Percentiles rank a stretch among this genome's conserved stretches.
Conservation (phyloP, 2,329 filamentous ascomycete species). For the Fusarium camptoceras region DNA sequence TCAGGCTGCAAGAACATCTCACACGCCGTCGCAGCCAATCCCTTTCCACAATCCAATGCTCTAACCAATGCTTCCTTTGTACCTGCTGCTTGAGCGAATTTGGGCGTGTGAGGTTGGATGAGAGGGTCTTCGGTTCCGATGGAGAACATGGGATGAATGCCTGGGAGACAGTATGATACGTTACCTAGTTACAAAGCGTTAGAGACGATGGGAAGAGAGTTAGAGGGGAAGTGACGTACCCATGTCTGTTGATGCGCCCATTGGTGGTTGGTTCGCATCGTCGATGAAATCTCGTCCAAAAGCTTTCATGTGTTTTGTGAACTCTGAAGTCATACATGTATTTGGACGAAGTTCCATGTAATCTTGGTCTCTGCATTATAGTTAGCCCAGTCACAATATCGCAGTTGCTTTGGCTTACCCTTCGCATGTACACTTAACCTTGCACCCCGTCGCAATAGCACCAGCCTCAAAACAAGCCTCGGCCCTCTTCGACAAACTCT, state of each 20-base stretch:
- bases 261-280: conserved; percentile 24
- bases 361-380: conserved; percentile 24
- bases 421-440: conserved; percentile 52
- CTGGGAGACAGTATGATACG: conserved; percentile 36
- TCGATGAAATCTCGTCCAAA: conserved; percentile 30
- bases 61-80: conserved; percentile 31
- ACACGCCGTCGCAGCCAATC: conserved; percentile 38
- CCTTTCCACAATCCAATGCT: conserved; percentile 38
- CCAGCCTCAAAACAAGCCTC: conserved; percentile 57
- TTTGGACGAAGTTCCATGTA: conserved; percentile 41
- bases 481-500: conserved; percentile 51
- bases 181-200: conserved; percentile 23
- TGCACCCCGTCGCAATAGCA: conserved; percentile 59
- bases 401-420: neutral
- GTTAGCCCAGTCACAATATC: neutral
- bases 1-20: conserved; percentile 9
- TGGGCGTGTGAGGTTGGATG: conserved; percentile 36
- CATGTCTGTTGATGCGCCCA: conserved; percentile 44
- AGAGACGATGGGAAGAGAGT: neutral
- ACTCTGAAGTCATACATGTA: conserved; percentile 14
- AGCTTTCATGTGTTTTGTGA: conserved; percentile 39
- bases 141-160: conserved; percentile 43
- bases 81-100: conserved; percentile 32
- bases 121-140: conserved; percentile 35
- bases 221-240: neutral